Base-by-base conservation (phyloP, 768 basidiomycete species). In the Pleurotus tuoliensis region DNA sequence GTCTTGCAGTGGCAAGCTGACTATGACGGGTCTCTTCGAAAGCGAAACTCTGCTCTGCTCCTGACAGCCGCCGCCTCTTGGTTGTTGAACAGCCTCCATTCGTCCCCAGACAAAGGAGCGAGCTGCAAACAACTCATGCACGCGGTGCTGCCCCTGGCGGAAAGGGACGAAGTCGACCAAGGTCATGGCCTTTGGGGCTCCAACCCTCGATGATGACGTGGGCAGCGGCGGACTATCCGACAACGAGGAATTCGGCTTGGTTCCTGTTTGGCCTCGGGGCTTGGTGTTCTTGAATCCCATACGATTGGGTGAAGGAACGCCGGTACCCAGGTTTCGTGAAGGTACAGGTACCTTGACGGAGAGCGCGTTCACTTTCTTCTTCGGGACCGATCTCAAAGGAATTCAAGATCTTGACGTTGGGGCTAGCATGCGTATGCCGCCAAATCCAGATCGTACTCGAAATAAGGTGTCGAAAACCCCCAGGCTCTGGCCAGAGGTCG, bases 21-120 rank as follows among this genome's bases (percentile, higher is more conserved):
- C 4, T 66, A 61, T 0, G 15, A 2, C 6, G 30, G 25, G 2
- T 61, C 64, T 12, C 15, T 39, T 1, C 47, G 13, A 5, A 20
- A 20, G n/a, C 40, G 5, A 6, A 2, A 24, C 4, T 20, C 20
- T 5, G 22, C 64, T 6, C 57, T 71, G 5, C 49, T 65, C 1
- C 62, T 71, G 5, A 66, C 65, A 0, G 66, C 64, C 2, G 62
- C 59, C 0, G 47, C 57, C 6, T 57, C 57, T 0, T 69, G 65
- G 66, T 55, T 69, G 1, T 16, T 66, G 1, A 71, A 69, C 43
- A 48, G 60, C 1, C 60, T 71, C 2, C 67, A 69, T 56, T 67
- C 67, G 1, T 55, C 59, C 0, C 67, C 67, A 0, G 68, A 71
- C 27, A 54, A 64, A 5, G 60, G 64, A 1, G 47, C 52, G 5